These are phyloP conservation scores for Raphanus hybrid DNA, from an alignment of 441 rosid genomes.

Conservation along the genomic window DNA sequence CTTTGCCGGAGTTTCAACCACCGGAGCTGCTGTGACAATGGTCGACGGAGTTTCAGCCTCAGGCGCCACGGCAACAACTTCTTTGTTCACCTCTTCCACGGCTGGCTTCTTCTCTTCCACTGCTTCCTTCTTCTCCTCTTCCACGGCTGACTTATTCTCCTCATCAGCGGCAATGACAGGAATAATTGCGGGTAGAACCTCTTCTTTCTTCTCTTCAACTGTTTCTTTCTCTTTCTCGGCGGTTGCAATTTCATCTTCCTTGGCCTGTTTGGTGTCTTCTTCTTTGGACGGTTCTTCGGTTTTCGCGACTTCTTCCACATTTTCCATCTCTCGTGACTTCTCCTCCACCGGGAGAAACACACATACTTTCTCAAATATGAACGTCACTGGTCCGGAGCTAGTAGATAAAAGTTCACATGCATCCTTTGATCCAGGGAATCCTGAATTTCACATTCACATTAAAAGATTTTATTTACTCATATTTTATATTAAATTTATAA, in stretches of 20 bases:
- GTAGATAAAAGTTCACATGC: slow-evolving; percentile 6
- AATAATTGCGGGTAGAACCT: slow-evolving; percentile 26
- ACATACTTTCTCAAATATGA: slow-evolving; percentile 31
- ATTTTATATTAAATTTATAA: background rate
- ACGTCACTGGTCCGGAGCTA: slow-evolving; percentile 16
- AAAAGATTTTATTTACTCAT: background rate
- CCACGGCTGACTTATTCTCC: slow-evolving; percentile 32
- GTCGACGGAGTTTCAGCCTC: slow-evolving; percentile 14
- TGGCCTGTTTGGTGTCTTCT: slow-evolving; percentile 30
- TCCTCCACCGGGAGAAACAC: slow-evolving; percentile 43
- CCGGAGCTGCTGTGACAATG: background rate
- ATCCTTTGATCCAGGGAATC: slow-evolving; percentile 26
- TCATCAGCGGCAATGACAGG: background rate
- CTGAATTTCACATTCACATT: background rate
- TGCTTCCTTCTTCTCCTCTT: slow-evolving; percentile 14
- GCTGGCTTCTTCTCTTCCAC: slow-evolving; percentile 33
- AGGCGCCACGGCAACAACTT: slow-evolving; percentile 7
- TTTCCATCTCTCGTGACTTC: slow-evolving; percentile 35
- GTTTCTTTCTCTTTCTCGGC: slow-evolving; percentile 46
- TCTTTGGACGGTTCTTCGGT: slow-evolving; percentile 41
- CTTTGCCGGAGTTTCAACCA: background rate
- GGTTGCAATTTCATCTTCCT: slow-evolving; percentile 24
- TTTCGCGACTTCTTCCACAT: slow-evolving; percentile 36
- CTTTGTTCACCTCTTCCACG: slow-evolving; percentile 31
- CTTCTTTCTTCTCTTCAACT: slow-evolving; percentile 59